Base-by-base conservation (phyloP, 2,329 filamentous ascomycete genomes). In the Lachnellula hyalina region DNA sequence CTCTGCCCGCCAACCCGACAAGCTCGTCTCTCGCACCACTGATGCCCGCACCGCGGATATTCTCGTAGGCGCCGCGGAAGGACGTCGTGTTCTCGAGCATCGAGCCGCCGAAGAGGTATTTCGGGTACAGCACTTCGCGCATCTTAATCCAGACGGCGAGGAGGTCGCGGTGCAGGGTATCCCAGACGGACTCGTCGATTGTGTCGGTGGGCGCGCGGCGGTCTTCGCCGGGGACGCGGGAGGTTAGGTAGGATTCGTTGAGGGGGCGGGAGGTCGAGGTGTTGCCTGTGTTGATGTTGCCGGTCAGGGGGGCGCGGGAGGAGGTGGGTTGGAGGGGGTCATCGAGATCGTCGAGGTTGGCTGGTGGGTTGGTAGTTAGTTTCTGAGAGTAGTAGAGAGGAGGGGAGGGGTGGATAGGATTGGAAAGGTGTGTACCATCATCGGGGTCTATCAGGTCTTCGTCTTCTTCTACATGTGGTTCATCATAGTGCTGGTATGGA, bases 111-210 rank as follows among this genome's bases (percentile, higher is more conserved):
- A 99, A 86, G 48, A 99, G 80, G 75, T 97, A 97, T 68, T 92
- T 92, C 17, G 94, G 94, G 74, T 90, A 99, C 57, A 99, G 83
- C 40, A 99, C 94, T 77, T 96, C 93, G 72, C 89, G 86, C 86
- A 99, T 90, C 80, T 99, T 99, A 74, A 90, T 89, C 93, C 94
- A 97, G 36, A 97, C 90, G 25, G 91, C 94, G 7, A 93, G 74
- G 62, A 99, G 76, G 72, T 99, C 94, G 63, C 94, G 87, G 51
- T 89, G 90, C 57, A 99, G 78, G n/a, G 94, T 99, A 44, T 93
- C 90, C 94, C 94, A 99, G 41, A 99, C 94, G 1, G 85, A 86
- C 75, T 99, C 94, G 72, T 99, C 94, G 71, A 99, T 95, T 46
- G 94, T 99, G 74, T 95, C 96, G 62, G 87, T 85, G 7, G 91